Evolutionary conservation across 345 rosid genomes (phyloP).

Genomic region (Eucalyptus melliodora): DNA sequence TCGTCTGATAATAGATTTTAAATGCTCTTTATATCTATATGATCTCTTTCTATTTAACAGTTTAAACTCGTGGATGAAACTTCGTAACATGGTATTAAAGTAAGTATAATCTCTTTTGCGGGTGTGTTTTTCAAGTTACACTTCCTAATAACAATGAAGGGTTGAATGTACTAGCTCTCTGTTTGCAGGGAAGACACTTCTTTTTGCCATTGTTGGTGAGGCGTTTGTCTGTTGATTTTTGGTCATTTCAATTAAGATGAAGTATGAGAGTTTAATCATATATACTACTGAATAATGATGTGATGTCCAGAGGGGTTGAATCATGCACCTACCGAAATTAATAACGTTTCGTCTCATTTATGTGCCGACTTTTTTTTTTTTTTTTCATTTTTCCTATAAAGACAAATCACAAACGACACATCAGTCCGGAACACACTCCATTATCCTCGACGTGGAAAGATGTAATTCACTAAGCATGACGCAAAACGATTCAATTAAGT

Average conservation of each 20-base stretch:
- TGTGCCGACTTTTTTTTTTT: too few species aligned
- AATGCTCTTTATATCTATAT: too few species aligned
- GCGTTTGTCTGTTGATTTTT: background rate
- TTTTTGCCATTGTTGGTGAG: background rate
- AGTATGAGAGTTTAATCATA: background rate
- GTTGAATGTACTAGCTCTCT: background rate
- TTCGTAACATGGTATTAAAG: rapidly evolving
- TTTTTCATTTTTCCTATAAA: background rate
- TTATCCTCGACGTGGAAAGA: background rate
- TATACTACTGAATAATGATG: rapidly evolving
- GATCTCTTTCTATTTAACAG: rapidly evolving
- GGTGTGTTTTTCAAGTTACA: background rate
- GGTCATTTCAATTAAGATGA: background rate
- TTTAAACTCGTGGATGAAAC: too few species aligned
- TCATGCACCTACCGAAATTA: background rate
- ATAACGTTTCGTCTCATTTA: background rate
- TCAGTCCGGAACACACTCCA: rapidly evolving
- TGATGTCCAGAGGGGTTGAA: background rate
- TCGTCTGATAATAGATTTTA: rapidly evolving
- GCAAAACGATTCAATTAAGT: background rate
- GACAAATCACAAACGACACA: background rate
- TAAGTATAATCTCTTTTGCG: rapidly evolving
- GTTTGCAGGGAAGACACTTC: background rate
- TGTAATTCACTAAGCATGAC: background rate
- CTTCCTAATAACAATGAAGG: background rate